Base-by-base conservation (phyloP, 371 early-diverging fungal genomes). In the Syncephalis plumigaleata region DNA sequence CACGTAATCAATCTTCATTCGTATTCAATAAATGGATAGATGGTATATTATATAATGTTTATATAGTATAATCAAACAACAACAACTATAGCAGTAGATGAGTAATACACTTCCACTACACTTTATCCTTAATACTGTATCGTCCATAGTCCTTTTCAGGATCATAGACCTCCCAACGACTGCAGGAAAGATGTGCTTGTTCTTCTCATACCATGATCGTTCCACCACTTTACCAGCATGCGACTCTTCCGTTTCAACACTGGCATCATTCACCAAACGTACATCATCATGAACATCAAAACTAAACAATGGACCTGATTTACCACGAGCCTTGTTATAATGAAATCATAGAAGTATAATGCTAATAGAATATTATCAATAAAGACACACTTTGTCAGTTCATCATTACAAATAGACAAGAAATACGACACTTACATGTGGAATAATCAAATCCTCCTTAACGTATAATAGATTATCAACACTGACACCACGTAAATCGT, bases 151-250 rank as follows among this genome's bases (percentile, higher is more conserved):
- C 65, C 64, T 86, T 87, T 45, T 83, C 73, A 0, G 92, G 89
- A 54, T 92, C 91, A 61, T 84, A 93, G 7, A 84, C 68, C 60
- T 93, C 92, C 89, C 92, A 94, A 43, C 94, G 77, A 39, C 79
- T 82, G 92, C 88, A 3, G 95, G 94, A 58, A 94, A 93, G 22
- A 91, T 93, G 46, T 94, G 95, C 64, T 92, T 93, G 60, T 93
- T 90, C 50, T 84, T 78, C 56, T 93, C 94, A 53, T 93, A 94
- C 87, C 94, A 94, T 1, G 78, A 56, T 24, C 91, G 68, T 61
- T 93, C 88, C 16, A 91, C 80, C 3, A 94, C 88, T 55, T 94
- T 94, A 47, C 92, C 94, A 0, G 92, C 91, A 56, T 94, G 95
- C 16, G 91, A 82, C 74, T 79, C 89, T 45, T 91, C 90, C 53